phyloP scores from a whole-genome alignment of 305 asterid genomes.

The Solanum hybrid region DNA sequence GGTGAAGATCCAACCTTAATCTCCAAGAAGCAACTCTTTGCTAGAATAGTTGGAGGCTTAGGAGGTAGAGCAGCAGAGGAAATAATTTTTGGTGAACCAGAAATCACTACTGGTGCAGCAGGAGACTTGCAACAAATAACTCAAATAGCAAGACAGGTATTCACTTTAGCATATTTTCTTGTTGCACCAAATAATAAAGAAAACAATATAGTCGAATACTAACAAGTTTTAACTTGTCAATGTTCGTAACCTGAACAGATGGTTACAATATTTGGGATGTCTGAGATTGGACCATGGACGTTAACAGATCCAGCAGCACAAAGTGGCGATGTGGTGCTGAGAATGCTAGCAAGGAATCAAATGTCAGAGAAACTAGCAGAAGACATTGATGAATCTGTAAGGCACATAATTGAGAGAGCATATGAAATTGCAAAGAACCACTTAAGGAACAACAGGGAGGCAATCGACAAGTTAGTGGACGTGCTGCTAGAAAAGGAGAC shows the following conservation, averaged over 20 bases:
- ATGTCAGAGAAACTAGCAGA: constrained; percentile 68
- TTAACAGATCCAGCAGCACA: constrained; percentile 36
- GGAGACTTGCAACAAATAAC: constrained; percentile 61
- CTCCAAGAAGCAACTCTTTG: constrained; percentile 53
- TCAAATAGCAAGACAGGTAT: constrained; percentile 53
- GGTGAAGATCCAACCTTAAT: constrained; percentile 48
- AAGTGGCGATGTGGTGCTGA: constrained; percentile 51
- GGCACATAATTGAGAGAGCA: constrained; percentile 29
- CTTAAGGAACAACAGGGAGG: constrained; percentile 43
- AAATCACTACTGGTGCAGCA: constrained; percentile 71
- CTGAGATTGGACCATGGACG: constrained; percentile 64
- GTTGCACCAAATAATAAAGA: not conserved
- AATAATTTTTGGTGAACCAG: constrained; percentile 56
- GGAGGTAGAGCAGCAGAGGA: constrained; percentile 82
- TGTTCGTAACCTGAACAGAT: constrained; percentile 22
- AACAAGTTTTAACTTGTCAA: not conserved
- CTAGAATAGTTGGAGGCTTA: constrained; percentile 59
- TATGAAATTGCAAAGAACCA: constrained; percentile 49
- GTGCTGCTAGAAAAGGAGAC: constrained; percentile 55
- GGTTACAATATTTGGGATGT: constrained; percentile 61
- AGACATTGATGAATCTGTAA: constrained; percentile 46
- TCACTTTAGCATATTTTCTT: not conserved
- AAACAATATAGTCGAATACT: not conserved
- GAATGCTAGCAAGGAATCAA: constrained; percentile 57
- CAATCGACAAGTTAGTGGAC: constrained; percentile 48